Base-by-base conservation (phyloP, 306 rosid genomes). In the Prosopis cineraria region DNA sequence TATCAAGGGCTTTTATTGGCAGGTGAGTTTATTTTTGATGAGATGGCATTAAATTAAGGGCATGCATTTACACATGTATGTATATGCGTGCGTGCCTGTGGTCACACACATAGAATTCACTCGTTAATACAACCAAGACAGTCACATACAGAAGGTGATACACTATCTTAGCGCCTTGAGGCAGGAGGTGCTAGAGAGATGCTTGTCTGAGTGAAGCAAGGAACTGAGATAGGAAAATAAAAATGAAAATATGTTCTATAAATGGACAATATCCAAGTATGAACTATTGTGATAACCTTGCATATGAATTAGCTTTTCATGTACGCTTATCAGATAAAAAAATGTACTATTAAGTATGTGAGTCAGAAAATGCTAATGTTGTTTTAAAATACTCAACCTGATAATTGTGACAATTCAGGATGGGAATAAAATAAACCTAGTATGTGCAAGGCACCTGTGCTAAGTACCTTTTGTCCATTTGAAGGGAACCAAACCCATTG, bases 1-100 rank as follows among this genome's bases (percentile, higher is more conserved):
- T 93, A 13, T 96, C 99, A 24, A 91, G 99, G 84, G 86, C 98
- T 76, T 96, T 93, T 84, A 87, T 93, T 84, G 99, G 99, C 90
- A 96, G 99, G 99, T 96, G 76, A 62, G 72, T 84, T 81, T 81
- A 70, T 11, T 83, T 78, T 19, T 70, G 52, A 27, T 34, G 27
- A 27, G 68, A 50, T 70, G 69, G 41, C 58, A 34, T 65, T n/a
- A 20, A 50, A 47, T 56, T 39, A 70, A 52, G 34, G 16, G 25
- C 40, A 64, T 13, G 17, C 65, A 58, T 58, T 12, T 11, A 14
- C 16, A 16, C 33, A 27, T 58, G 36, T 10, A 48, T 52, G 58
- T 43, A 12, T 43, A 2, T 13, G 19, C 17, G 14, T 2, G 14
- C 3, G 17, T 7, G 27, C 58, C 19, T 50, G 10, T 19, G n/a